A percentile compares a stretch with the other conserved stretches of the same genome.
Conservation (phyloP, 129 eudicot genomes). For the Apium graveolens region DNA sequence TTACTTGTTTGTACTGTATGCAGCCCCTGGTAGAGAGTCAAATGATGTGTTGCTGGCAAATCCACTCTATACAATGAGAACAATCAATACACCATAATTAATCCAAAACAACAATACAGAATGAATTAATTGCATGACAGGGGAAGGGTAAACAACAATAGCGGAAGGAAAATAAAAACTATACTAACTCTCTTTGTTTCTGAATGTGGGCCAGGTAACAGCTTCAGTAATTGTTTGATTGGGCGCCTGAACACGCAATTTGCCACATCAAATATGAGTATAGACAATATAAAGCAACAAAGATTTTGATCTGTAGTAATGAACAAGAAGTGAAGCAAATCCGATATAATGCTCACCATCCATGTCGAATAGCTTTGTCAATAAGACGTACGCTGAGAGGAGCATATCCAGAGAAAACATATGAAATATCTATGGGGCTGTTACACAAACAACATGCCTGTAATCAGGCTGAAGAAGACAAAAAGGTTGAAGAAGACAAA, state of each 20-base stretch:
- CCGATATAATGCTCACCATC: constrained; percentile 53
- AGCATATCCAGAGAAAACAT: constrained; percentile 97
- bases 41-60: constrained; percentile 59
- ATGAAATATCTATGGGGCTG: constrained; percentile 89
- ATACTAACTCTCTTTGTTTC: constrained; percentile 64
- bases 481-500: constrained; percentile 3
- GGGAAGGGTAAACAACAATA: background rate
- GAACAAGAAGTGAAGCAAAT: background rate
- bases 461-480: constrained; percentile 5
- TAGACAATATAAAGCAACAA: background rate
- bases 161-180: background rate
- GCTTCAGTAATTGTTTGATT: constrained; percentile 75
- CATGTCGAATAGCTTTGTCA: constrained; percentile 94
- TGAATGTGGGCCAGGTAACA: constrained; percentile 90
- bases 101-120: background rate
- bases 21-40: constrained; percentile 53
- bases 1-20: constrained; percentile 45
- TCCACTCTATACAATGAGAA: constrained; percentile 43
- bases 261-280: constrained; percentile 4
- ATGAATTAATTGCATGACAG: no score
- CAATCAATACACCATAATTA: constrained; percentile 1
- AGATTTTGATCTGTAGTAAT: background rate
- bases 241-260: constrained; percentile 66
- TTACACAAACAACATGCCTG: constrained; percentile 11
- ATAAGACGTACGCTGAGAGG: constrained; percentile 94